Evolutionary conservation across 2,329 filamentous ascomycete genomes (phyloP).

Genomic region (Alternaria metachromatica): DNA sequence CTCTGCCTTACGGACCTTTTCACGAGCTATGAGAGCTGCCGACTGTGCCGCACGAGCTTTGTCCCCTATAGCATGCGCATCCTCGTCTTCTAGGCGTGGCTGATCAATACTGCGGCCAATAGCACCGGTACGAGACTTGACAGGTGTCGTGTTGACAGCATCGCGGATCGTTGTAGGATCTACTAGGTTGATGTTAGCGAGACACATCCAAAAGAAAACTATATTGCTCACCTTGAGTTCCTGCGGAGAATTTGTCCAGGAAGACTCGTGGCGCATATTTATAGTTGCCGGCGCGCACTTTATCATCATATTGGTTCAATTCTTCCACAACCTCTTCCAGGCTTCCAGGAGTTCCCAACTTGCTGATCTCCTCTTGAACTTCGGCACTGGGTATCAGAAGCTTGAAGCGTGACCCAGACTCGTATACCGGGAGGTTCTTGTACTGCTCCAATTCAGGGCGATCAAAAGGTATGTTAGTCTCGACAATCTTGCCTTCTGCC

Average conservation of each 20-base stretch:
- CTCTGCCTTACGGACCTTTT: not conserved
- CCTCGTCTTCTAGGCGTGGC: not conserved
- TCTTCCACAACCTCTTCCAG: slow-evolving; percentile 13
- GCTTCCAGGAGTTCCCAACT: not conserved
- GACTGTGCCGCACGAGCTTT: not conserved
- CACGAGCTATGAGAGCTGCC: not conserved
- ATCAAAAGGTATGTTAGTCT: slow-evolving; percentile 27
- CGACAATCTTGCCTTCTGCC: slow-evolving; percentile 9
- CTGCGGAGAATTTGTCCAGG: slow-evolving; percentile 18
- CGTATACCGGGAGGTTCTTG: slow-evolving; percentile 20
- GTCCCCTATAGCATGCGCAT: not conserved
- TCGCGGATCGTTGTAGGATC: slow-evolving; percentile 6
- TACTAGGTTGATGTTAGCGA: not conserved
- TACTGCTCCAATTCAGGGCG: slow-evolving; percentile 15
- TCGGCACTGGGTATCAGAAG: slow-evolving; percentile 17
- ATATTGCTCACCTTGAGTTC: slow-evolving; percentile 3
- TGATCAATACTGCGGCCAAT: not conserved
- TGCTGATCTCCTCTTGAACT: slow-evolving; percentile 5
- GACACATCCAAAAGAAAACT: not conserved
- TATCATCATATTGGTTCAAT: slow-evolving; percentile 14
- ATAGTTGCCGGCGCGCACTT: not conserved
- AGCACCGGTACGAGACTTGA: not conserved
- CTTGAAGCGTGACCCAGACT: slow-evolving; percentile 41
- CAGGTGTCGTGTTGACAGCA: slow-evolving; percentile 19
- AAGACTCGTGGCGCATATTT: slow-evolving; percentile 30